These are phyloP conservation scores for Selaginella moellendorffii DNA, from an alignment of 75 land plant species.

Conservation along the genomic window DNA sequence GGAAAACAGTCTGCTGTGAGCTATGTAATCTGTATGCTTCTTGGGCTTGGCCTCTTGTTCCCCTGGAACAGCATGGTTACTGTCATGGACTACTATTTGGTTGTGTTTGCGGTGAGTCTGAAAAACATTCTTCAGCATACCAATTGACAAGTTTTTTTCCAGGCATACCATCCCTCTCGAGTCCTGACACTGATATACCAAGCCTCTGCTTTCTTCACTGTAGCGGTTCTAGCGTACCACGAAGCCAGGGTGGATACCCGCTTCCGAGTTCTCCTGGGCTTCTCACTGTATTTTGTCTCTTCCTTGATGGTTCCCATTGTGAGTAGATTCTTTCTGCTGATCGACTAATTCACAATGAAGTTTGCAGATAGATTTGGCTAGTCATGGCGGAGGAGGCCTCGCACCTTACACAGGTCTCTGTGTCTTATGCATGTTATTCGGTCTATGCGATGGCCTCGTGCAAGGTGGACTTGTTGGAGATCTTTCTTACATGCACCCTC, in stretches of 20 bases:
- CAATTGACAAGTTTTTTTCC: too few relatives aligned
- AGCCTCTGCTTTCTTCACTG: background rate
- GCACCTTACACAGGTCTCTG: background rate
- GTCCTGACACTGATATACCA: conserved; percentile 2
- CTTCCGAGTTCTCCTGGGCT: background rate
- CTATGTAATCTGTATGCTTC: conserved; percentile 60
- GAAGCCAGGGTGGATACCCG: background rate
- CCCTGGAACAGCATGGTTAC: conserved; percentile 91
- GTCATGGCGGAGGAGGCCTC: background rate
- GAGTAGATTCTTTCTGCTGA: background rate
- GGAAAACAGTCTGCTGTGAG: conserved; percentile 40
- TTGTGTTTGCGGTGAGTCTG: conserved; percentile 54
- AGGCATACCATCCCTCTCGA: background rate
- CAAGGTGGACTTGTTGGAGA: conserved; percentile 7
- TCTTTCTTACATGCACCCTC: background rate
- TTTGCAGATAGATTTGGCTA: conserved; percentile 6
- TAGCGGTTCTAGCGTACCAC: background rate
- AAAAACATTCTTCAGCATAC: too few relatives aligned
- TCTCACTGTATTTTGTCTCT: background rate
- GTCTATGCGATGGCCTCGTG: background rate
- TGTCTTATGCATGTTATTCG: background rate
- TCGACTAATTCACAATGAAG: background rate
- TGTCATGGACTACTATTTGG: conserved; percentile 57
- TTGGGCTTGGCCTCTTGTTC: conserved; percentile 68
- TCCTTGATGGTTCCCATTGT: background rate